These are phyloP conservation scores for Dalbergia cultrata DNA, from an alignment of 306 rosid genomes.

Conservation along the genomic window DNA sequence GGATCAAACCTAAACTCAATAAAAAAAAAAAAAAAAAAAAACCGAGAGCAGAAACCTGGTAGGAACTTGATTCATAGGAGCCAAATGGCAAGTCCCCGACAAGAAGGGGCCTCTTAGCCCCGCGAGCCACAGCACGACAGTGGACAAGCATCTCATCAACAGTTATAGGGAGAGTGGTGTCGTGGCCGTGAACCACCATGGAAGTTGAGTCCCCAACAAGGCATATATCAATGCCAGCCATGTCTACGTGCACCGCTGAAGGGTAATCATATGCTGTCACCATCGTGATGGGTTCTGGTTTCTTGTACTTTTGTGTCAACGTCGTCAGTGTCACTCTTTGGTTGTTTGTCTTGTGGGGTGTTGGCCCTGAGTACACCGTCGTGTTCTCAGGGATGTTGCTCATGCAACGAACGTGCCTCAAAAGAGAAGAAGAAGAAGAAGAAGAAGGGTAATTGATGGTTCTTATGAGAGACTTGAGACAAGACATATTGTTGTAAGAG, in stretches of 20 bases:
- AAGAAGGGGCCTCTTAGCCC: slow-evolving; percentile 79
- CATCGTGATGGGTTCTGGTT: slow-evolving; percentile 72
- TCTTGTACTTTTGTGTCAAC: slow-evolving; percentile 63
- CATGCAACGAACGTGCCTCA: slow-evolving; percentile 48
- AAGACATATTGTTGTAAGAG: too few species aligned
- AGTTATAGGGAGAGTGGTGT: slow-evolving; percentile 76
- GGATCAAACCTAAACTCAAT: too few species aligned
- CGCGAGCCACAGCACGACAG: slow-evolving; percentile 86
- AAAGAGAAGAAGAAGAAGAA: too few species aligned
- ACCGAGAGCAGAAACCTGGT: slow-evolving; percentile 52
- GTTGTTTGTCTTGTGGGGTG: slow-evolving; percentile 48
- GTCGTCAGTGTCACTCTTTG: slow-evolving; percentile 70
- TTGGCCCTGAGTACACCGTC: slow-evolving; percentile 79
- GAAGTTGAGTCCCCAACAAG: slow-evolving; percentile 92
- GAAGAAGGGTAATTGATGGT: too few species aligned
- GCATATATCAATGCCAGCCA: slow-evolving; percentile 71
- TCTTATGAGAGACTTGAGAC: too few species aligned
- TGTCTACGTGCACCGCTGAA: slow-evolving; percentile 76
- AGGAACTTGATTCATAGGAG: slow-evolving; percentile 68
- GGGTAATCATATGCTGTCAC: slow-evolving; percentile 98
- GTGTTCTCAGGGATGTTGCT: slow-evolving; percentile 81
- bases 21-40: neutral
- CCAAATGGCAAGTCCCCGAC: slow-evolving; percentile 92
- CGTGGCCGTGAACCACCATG: slow-evolving; percentile 96
- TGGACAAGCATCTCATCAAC: slow-evolving; percentile 83